A percentile compares a stretch with the other conserved stretches of the same genome.
These are phyloP conservation scores for Arxiozyma slooffiae DNA, from an alignment of 1,139 yeast genomes.

Conservation along the genomic window DNA sequence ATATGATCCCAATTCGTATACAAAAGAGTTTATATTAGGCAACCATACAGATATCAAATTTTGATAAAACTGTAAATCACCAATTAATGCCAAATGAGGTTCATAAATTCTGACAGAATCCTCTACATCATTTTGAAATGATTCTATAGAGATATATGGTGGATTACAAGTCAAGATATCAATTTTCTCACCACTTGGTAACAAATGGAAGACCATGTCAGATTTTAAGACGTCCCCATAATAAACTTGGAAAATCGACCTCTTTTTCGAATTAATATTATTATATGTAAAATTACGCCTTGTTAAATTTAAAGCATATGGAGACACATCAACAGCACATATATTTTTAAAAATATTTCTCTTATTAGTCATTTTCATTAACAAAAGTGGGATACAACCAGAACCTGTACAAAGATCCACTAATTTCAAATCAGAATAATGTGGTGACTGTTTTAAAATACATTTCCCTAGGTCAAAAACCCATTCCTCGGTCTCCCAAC, in stretches of 20 bases:
- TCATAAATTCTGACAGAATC: constrained; percentile 62
- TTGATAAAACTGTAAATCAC: constrained; percentile 60
- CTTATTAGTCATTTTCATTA: constrained; percentile 33
- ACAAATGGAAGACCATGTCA: background rate
- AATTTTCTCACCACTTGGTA: constrained; percentile 8
- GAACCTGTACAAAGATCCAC: constrained; percentile 84
- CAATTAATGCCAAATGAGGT: constrained; percentile 68
- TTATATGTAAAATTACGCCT: background rate
- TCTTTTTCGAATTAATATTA: background rate
- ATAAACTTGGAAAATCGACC: background rate
- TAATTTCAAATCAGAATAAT: constrained; percentile 24
- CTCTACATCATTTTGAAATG: constrained; percentile 37
- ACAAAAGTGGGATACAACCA: constrained; percentile 68
- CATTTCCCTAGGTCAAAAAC: constrained; percentile 35
- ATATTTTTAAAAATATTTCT: constrained; percentile 19
- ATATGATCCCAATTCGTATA: constrained; percentile 37
- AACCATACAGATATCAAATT: constrained; percentile 40
- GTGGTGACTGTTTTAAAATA: background rate
- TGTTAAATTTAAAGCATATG: constrained; percentile 44
- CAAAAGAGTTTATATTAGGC: constrained; percentile 26
- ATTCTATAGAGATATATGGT: constrained; percentile 61
- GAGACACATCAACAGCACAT: constrained; percentile 53
- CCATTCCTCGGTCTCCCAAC: constrained; percentile 98
- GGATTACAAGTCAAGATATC: constrained; percentile 76
- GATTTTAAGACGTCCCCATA: background rate